Conservation (phyloP, 2,329 filamentous ascomycete species). For the Claviceps sp. region DNA sequence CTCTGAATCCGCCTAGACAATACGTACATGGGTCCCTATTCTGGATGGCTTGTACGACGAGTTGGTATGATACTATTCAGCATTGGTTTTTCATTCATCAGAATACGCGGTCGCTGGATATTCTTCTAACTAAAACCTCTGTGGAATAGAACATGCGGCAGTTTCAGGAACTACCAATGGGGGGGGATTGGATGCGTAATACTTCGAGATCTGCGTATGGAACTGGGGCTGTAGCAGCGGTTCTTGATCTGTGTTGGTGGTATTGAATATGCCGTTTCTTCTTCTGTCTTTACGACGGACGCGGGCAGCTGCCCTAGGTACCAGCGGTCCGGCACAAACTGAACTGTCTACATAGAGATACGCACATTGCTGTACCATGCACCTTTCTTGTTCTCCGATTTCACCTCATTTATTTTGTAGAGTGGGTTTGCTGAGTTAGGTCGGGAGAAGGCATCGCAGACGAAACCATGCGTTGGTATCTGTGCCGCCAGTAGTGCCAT, state of each 20-base stretch:
- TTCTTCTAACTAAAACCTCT: conserved; percentile 19
- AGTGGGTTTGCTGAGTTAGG: not conserved
- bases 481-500: not conserved
- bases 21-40: too few species aligned
- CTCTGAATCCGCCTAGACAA: too few species aligned
- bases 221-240: conserved; percentile 6
- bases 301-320: not conserved
- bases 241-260: not conserved
- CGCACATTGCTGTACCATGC: conserved; percentile 24
- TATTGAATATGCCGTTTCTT: conserved; percentile 4
- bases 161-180: too few species aligned
- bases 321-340: not conserved
- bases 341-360: conserved; percentile 10
- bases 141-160: too few species aligned
- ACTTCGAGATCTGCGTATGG: not conserved
- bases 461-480: not conserved
- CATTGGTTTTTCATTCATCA: conserved; percentile 55
- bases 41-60: too few species aligned
- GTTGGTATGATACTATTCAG: too few species aligned
- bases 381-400: conserved; percentile 30
- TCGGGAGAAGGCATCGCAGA: not conserved
- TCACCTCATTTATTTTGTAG: conserved; percentile 28
- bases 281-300: not conserved
- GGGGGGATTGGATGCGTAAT: not conserved
- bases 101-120: conserved; percentile 38